Conservation (phyloP, 805 yeast genomes). For the Cyberlindnera subsufficiens region DNA sequence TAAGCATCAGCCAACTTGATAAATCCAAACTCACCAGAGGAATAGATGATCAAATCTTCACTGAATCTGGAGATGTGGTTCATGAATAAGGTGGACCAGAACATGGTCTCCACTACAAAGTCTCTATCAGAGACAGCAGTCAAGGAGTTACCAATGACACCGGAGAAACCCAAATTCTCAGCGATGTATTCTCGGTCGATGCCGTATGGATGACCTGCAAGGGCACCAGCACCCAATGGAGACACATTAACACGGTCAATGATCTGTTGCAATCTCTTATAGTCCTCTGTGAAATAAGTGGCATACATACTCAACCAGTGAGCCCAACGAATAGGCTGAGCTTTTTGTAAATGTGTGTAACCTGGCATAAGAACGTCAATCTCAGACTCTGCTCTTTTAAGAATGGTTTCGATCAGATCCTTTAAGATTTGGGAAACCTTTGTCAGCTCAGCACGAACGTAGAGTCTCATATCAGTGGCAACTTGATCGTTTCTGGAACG, state of each 20-base stretch:
- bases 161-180: slow-evolving; percentile 66
- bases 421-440: slow-evolving; percentile 51
- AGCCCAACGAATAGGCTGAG: slow-evolving; percentile 98
- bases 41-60: slow-evolving; percentile 92
- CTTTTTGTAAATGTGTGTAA: slow-evolving; percentile 96
- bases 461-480: slow-evolving; percentile 97
- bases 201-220: slow-evolving; percentile 99
- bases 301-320: slow-evolving; percentile 96
- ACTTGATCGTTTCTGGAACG: slow-evolving; percentile 98
- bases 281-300: slow-evolving; percentile 88
- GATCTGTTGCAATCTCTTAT: slow-evolving; percentile 76
- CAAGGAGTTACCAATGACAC: slow-evolving; percentile 91
- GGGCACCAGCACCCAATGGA: slow-evolving; percentile 96
- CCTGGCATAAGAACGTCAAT: slow-evolving; percentile 97
- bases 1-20: slow-evolving; percentile 93
- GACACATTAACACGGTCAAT: slow-evolving; percentile 77
- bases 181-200: slow-evolving; percentile 92
- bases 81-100: slow-evolving; percentile 94
- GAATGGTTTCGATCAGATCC: slow-evolving; percentile 59
- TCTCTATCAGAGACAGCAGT: slow-evolving; percentile 98
- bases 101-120: slow-evolving; percentile 90
- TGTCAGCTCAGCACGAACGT: slow-evolving; percentile 70
- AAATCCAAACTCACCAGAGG: slow-evolving; percentile 97
- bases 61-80: slow-evolving; percentile 92
- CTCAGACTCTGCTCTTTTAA: slow-evolving; percentile 75